Evolutionary conservation across 129 eudicot genomes (phyloP).

Genomic region (Arctium lappa): DNA sequence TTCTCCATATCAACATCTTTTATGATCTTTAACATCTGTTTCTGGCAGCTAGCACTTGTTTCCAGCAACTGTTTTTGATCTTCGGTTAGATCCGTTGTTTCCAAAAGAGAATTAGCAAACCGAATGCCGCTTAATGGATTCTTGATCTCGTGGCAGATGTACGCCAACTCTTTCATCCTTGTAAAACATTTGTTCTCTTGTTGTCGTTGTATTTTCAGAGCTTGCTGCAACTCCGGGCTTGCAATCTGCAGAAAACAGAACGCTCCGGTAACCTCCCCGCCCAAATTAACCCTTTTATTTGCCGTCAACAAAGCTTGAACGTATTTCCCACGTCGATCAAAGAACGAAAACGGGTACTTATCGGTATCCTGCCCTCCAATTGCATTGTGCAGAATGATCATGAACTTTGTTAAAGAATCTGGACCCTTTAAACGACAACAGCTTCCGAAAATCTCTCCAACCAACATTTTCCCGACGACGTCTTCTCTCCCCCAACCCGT

Average conservation of each 20-base stretch:
- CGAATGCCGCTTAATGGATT: constrained; percentile 82
- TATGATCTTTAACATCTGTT: constrained; percentile 75
- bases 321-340: constrained; percentile 65
- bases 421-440: constrained; percentile 80
- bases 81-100: constrained; percentile 63
- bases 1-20: constrained; percentile 77
- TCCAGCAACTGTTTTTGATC: constrained; percentile 76
- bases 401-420: constrained; percentile 87
- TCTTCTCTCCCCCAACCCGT: constrained; percentile 78
- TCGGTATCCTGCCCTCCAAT: constrained; percentile 78
- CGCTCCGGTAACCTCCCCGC: constrained; percentile 69
- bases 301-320: constrained; percentile 92
- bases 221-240: constrained; percentile 85
- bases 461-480: constrained; percentile 70
- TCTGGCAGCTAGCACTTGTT: constrained; percentile 79
- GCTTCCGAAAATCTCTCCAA: constrained; percentile 91
- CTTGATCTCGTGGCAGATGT: constrained; percentile 73
- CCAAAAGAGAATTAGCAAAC: constrained; percentile 72
- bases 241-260: constrained; percentile 91
- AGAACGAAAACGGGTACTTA: constrained; percentile 70
- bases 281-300: constrained; percentile 70
- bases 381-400: constrained; percentile 89
- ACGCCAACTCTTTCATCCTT: constrained; percentile 83
- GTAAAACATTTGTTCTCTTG: constrained; percentile 57
- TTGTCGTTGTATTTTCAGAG: constrained; percentile 60